Evolutionary conservation across 441 rosid genomes (phyloP), one percentile per base, ranked within the genome.

Genomic region (Pelargonium australe): DNA sequence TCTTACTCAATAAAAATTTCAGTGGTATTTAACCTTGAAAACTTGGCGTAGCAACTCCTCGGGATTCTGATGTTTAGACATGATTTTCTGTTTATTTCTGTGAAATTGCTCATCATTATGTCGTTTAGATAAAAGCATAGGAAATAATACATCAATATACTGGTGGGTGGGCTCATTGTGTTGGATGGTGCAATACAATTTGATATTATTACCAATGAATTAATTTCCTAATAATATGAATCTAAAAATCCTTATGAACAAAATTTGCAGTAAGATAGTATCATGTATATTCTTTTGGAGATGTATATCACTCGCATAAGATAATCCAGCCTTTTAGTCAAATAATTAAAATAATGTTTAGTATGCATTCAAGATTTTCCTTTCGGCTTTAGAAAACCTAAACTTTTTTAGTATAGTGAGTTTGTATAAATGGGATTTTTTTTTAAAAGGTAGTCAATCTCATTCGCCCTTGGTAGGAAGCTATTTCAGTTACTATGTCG

Each of bases 61-160:
- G 6, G 9, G 8, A 17, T 55, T 17, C 61, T 16, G 55, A 49
- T 55, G 25, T 55, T 20, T 20, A 55, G 61, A 14, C 61, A 16
- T 55, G 61, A 19, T 14, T 55, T 55, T 55, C 23, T 55, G 61
- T 55, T 55, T 55, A 55, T 55, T 6, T 55, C 17, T 55, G 61
- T 55, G 23, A 14, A 55, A 55, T 16, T 55, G 61, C 61, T 14
- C 61, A 12, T 55, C 61, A 55, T 55, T 16, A 13, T 6, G 23
- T 16, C 8, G 41, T 37, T 37, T 37, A 37, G 5, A 37, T 37
- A 37, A 37, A 37, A 37, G 41, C 41, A 37, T 37, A 4, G 41
- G 41, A 37, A 37, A 37, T 37, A 37, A 5, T 37, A 37, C 41
- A 37, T 37, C 41, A 37, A 37, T 37, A 37, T 37, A 37, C 41